These are phyloP conservation scores for Scytalidium lignicola DNA, from an alignment of 2,329 filamentous ascomycete genomes.

Conservation along the genomic window DNA sequence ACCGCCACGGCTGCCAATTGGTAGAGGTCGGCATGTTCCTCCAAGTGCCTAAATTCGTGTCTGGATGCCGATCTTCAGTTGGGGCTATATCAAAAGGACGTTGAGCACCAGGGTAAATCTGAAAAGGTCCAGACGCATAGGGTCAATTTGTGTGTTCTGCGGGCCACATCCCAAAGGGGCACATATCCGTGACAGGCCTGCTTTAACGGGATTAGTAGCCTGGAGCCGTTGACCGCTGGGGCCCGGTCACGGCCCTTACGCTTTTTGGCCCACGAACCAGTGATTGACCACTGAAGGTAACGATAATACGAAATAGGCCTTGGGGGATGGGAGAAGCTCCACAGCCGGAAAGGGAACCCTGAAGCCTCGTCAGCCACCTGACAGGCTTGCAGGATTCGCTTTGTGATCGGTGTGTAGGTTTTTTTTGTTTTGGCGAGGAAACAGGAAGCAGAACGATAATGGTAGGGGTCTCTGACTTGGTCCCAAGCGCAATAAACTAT, in stretches of 20 bases:
- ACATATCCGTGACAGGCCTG: background rate
- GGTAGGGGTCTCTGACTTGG: too few relatives aligned
- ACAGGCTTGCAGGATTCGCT: too few relatives aligned
- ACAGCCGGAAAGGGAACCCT: background rate
- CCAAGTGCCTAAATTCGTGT: conserved; percentile 25
- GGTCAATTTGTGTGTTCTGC: background rate
- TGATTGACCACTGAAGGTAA: background rate
- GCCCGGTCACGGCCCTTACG: background rate
- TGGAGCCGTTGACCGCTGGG: background rate
- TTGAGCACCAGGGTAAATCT: conserved; percentile 8
- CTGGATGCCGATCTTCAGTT: conserved; percentile 18
- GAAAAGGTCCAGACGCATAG: background rate
- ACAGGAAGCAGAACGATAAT: too few relatives aligned
- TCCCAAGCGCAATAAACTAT: background rate
- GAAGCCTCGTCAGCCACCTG: too few relatives aligned
- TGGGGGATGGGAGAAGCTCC: background rate
- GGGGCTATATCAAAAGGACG: conserved; percentile 24
- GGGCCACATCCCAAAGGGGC: background rate
- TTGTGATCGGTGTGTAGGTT: too few relatives aligned
- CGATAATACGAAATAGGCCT: background rate
- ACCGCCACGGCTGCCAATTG: conserved; percentile 8
- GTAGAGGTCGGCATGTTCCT: conserved; percentile 3
- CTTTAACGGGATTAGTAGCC: background rate
- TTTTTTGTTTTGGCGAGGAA: too few relatives aligned
- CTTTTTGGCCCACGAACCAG: background rate